Base-by-base conservation (phyloP, 352 stramenopile species). In the Phytophthora fragariae region DNA sequence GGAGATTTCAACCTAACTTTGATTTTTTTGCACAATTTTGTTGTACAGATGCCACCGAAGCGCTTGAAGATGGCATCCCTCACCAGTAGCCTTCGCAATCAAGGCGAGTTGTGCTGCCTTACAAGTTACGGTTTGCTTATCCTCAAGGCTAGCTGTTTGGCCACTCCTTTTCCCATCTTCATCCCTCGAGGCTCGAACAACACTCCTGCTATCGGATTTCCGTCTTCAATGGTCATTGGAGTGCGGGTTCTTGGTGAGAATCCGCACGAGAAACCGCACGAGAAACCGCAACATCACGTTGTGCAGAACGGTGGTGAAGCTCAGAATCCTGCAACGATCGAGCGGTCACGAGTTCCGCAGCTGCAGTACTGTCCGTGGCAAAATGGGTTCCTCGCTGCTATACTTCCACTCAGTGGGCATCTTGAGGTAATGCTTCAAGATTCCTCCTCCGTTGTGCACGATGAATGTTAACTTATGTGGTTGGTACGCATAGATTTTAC, bases 61-160 rank as follows among this genome's bases (percentile, higher is more conserved):
- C 85, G 90, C 58, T 63, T 85, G 64, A 93, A 92, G 62, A 54
- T 90, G 33, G 56, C 78, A 8, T 82, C 78, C 10, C 71, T 93
- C 15, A 76, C 69, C 29, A 80, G 60, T 39, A 89, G 79, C 41
- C 31, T 44, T 52, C 78, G 75, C 19, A 72, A 78, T n/a, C 44
- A 67, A 3, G 72, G 71, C 4, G 76, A 83, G 12, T 31, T 92
- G 19, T 91, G 84, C 65, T 90, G 77, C 11, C 72, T 90, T 31
- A 92, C 84, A 2, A 91, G 65, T 7, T 88, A 88, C 50, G 83
- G 84, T 0, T 65, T 93, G 1, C 72, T 92, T 1, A 49, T 91
- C 1, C 54, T 93, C 33, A 71, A 52, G 10, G 70, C 75, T 2
- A 82, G 57, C 10, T 86, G 74, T 49, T 64, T 91, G 12, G 69